Evolutionary conservation across 441 rosid species (phyloP), one percentile per base, ranked within the genome.

Genomic region (Pelargonium myrrhifolium): DNA sequence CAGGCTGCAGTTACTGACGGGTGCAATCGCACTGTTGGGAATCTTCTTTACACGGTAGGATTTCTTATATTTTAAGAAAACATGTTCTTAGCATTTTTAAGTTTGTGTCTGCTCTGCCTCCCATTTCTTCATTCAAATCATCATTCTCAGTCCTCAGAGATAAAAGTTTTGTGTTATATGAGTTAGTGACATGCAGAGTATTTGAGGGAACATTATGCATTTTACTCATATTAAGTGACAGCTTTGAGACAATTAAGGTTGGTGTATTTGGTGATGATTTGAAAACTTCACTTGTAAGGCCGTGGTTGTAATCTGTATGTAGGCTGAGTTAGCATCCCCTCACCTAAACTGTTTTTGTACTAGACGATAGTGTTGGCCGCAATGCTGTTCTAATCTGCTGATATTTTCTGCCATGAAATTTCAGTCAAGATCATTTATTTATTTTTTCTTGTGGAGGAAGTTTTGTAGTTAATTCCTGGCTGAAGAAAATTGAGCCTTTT

Each of bases 1-100:
- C 74, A 92, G 99, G 99, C 99, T 69, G 89, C 70, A 70, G 91
- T 90, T 11, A 72, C 81, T 12, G 88, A 83, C 64, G 98, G 99
- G 17, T 94, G 98, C 70, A 82, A 79, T 59, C 84, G 94, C 68
- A 80, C 81, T 35, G 75, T 84, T 55, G 99, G 98, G 45, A 94
- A 94, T 79, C 82, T 89, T 4, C 80, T 92, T 9, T 94, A 94
- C 79, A 76, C 96, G 42, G 99, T 91, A 72, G 62, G 80, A 26
- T 73, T 4, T 70, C 64, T 15, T 61, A 10, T 22, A 11, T 47
- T 31, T 47, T 40, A 61, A 64, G 31, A n/a, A 24, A 2, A 37
- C 5, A 43, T 66, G 42, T 47, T 35, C 55, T 42, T 10, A 0
- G 59, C 55, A 20, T 12, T 17, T 49, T 56, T 20, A 3, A 55